These are phyloP conservation scores for Mytilinidion resinicola DNA, from an alignment of 495 filamentous ascomycete genomes.

Conservation along the genomic window DNA sequence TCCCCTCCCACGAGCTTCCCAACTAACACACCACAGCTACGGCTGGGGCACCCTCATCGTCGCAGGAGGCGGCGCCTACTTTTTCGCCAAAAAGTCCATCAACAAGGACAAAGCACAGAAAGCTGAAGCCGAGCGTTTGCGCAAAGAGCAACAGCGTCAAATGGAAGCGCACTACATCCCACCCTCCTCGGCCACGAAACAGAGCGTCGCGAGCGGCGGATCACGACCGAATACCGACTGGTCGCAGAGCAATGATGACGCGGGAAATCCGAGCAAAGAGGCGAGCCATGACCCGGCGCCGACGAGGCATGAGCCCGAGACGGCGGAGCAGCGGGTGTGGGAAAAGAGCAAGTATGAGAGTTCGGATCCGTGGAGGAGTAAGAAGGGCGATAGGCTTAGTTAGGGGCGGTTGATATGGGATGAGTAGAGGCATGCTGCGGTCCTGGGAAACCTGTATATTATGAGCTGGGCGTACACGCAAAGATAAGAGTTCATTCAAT, in stretches of 20 bases:
- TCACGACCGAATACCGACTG: constrained; percentile 7
- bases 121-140: constrained; percentile 52
- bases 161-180: constrained; percentile 16
- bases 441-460: not conserved
- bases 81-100: constrained; percentile 91
- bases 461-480: too few species aligned
- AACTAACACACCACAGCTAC: constrained; percentile 25
- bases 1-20: not conserved
- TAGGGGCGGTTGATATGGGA: constrained; percentile 29
- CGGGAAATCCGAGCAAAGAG: constrained; percentile 72
- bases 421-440: not conserved
- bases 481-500: too few species aligned
- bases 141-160: constrained; percentile 14
- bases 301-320: constrained; percentile 73
- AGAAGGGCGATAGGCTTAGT: constrained; percentile 79
- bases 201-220: not conserved
- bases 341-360: constrained; percentile 92
- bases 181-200: not conserved
- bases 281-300: constrained; percentile 77
- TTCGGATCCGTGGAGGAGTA: constrained; percentile 61
- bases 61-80: constrained; percentile 87
- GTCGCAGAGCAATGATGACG: constrained; percentile 44
- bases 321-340: constrained; percentile 57
- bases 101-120: constrained; percentile 75
- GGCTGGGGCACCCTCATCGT: constrained; percentile 83